Evolutionary conservation across 805 yeast genomes (phyloP).

Genomic region (Suhomyces xylopsoci): DNA sequence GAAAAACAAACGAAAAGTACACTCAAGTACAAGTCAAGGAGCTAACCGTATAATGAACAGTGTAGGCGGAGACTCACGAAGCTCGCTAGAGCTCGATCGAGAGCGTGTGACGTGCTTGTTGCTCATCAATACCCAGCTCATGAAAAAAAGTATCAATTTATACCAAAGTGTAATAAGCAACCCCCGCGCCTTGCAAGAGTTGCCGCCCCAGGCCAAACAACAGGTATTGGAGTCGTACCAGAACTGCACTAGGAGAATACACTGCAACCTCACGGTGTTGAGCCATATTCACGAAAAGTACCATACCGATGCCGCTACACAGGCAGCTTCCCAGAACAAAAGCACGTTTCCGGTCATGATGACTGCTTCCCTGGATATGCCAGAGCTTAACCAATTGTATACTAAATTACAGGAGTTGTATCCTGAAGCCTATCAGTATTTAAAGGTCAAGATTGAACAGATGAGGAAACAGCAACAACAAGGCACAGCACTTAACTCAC

Average conservation of each 20-base stretch:
- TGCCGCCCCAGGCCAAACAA: slow-evolving; percentile 31
- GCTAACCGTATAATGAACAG: slow-evolving; percentile 3
- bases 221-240: slow-evolving; percentile 34
- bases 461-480: slow-evolving; percentile 28
- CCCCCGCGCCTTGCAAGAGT: slow-evolving; percentile 30
- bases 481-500: neutral
- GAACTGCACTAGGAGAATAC: slow-evolving; percentile 39
- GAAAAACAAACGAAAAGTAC: neutral
- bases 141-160: slow-evolving; percentile 38
- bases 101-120: slow-evolving; percentile 42
- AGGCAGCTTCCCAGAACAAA: slow-evolving; percentile 25
- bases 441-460: slow-evolving; percentile 39
- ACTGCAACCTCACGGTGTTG: slow-evolving; percentile 41
- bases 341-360: slow-evolving; percentile 48
- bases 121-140: slow-evolving; percentile 40
- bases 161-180: slow-evolving; percentile 35
- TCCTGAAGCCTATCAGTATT: slow-evolving; percentile 50
- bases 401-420: slow-evolving; percentile 47
- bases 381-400: slow-evolving; percentile 49
- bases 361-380: slow-evolving; percentile 54
- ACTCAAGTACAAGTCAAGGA: neutral
- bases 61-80: slow-evolving; percentile 2
- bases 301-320: slow-evolving; percentile 26
- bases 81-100: slow-evolving; percentile 28
- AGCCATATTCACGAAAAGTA: slow-evolving; percentile 38